Evolutionary conservation across 176 grass and related monocot species (phyloP).

Genomic region (Phoenix roebelenii): DNA sequence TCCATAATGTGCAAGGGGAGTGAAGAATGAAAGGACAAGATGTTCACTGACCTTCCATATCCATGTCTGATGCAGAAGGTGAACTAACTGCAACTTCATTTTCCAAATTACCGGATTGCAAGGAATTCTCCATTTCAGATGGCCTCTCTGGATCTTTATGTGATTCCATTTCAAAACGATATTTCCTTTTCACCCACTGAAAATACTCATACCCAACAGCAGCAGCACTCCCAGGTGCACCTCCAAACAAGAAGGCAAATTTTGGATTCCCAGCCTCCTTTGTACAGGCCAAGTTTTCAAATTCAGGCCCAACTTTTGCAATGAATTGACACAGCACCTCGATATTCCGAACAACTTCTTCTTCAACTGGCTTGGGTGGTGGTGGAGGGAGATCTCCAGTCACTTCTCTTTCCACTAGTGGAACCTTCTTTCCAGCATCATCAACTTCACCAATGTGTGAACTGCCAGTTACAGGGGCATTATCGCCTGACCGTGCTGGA

Average conservation of each 20-base stretch:
- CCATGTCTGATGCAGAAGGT: slow-evolving; percentile 69
- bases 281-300: slow-evolving; percentile 7
- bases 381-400: background rate
- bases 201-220: slow-evolving; percentile 22
- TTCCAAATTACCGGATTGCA: slow-evolving; percentile 8
- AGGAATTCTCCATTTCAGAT: slow-evolving; percentile 6
- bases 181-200: slow-evolving; percentile 20
- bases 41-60: slow-evolving; percentile 69
- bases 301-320: slow-evolving; percentile 7
- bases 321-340: slow-evolving; percentile 9
- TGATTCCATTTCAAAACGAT: background rate
- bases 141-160: background rate
- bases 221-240: slow-evolving; percentile 17
- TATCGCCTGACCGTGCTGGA: background rate
- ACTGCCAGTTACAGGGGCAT: background rate
- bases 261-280: slow-evolving; percentile 16
- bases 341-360: slow-evolving; percentile 25
- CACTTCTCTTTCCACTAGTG: background rate
- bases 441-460: background rate
- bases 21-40: background rate
- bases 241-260: slow-evolving; percentile 16
- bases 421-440: background rate
- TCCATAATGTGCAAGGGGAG: background rate
- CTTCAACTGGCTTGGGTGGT: slow-evolving; percentile 14
- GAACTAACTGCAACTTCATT: slow-evolving; percentile 25